Percentiles rank a stretch among this genome's conserved stretches.
Evolutionary conservation across 2,329 filamentous ascomycete genomes (phyloP).

Genomic region (Akanthomyces uredinophilus): DNA sequence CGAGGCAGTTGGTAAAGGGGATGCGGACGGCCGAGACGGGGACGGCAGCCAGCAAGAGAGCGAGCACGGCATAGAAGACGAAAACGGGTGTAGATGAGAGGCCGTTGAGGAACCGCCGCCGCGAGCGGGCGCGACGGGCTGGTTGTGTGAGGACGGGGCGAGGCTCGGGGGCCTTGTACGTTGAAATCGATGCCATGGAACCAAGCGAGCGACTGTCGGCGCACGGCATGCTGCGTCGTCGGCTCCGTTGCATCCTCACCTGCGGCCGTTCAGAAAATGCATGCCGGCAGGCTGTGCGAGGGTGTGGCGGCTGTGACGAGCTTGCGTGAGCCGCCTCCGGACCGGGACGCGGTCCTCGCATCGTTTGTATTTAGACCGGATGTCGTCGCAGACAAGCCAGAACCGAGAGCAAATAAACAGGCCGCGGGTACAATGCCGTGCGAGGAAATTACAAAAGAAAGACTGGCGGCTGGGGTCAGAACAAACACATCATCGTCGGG

Average conservation of each 20-base stretch:
- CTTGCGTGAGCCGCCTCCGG: neutral
- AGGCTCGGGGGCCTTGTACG: neutral
- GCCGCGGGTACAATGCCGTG: neutral
- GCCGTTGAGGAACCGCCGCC: neutral
- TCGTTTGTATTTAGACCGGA: neutral
- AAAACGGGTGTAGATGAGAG: neutral
- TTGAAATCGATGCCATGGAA: neutral
- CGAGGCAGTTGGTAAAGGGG: conserved; percentile 79
- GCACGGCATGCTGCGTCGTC: neutral
- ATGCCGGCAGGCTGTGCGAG: neutral
- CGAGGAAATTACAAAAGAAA: neutral
- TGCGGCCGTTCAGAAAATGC: neutral
- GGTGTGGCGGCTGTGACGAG: neutral
- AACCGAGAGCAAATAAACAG: neutral
- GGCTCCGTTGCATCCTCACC: neutral
- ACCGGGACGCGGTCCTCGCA: conserved; percentile 1
- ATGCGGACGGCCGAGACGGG: conserved; percentile 60
- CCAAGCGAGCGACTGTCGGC: neutral
- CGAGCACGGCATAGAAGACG: conserved; percentile 28
- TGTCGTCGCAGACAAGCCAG: neutral
- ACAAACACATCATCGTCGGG: neutral
- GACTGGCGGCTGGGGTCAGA: neutral
- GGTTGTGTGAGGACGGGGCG: neutral
- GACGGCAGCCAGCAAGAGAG: conserved; percentile 31
- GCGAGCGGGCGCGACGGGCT: neutral